Conservation (phyloP, 345 rosid genomes). For the Gossypium longicalyx region DNA sequence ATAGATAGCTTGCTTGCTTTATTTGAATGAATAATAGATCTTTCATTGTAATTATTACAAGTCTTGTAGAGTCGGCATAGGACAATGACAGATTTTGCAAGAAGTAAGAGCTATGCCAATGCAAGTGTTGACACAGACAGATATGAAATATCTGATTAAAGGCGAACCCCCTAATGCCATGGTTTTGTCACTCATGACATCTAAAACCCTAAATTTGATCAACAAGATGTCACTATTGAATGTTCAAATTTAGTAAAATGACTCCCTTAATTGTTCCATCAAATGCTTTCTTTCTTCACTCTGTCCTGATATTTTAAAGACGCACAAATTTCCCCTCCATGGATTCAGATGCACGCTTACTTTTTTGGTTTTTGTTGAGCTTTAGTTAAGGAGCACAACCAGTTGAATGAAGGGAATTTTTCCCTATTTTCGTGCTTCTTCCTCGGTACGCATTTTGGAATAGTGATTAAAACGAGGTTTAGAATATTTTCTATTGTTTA, state of each 20-base stretch:
- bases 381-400: background rate
- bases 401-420: background rate
- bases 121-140: background rate
- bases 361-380: background rate
- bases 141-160: background rate
- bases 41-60: background rate
- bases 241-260: slow-evolving; percentile 12
- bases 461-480: background rate
- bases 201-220: slow-evolving; percentile 15
- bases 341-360: background rate
- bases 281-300: background rate
- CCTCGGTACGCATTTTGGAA: background rate
- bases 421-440: slow-evolving; percentile 7
- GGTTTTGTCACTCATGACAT: background rate
- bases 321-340: background rate
- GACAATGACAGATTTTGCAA: slow-evolving; percentile 15
- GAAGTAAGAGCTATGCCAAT: background rate
- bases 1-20: background rate
- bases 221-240: background rate
- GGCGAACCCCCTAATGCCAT: background rate
- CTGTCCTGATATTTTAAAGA: background rate
- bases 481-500: background rate
- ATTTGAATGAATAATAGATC: slow-evolving; percentile 3
- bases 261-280: background rate
- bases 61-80: slow-evolving; percentile 1